Evolutionary conservation across 1,284 basidiomycete genomes (phyloP).

Genomic region (Puccinia hordei): DNA sequence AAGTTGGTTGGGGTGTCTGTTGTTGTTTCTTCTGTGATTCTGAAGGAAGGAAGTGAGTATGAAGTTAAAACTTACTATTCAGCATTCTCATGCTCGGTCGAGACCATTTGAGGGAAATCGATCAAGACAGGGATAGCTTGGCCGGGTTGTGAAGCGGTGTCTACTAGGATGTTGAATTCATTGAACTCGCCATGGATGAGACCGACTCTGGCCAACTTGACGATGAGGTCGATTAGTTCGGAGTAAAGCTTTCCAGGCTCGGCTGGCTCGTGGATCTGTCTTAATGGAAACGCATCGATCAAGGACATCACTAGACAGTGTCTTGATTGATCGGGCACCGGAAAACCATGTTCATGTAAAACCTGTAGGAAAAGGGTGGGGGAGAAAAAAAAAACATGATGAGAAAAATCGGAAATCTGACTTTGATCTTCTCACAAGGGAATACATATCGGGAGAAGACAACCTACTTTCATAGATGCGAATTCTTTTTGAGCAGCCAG

Average conservation of each 20-base stretch:
- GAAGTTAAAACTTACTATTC: constrained; percentile 72
- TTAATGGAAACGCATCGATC: constrained; percentile 93
- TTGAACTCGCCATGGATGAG: constrained; percentile 99
- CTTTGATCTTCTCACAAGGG: background rate
- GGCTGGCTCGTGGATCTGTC: constrained; percentile 80
- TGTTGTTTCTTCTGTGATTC: background rate
- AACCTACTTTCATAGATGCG: constrained; percentile 89
- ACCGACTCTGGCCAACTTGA: constrained; percentile 86
- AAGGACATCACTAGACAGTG: constrained; percentile 96
- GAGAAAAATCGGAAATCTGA: no score
- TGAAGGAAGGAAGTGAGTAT: constrained; percentile 47
- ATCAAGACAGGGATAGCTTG: constrained; percentile 86
- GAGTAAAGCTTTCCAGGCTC: constrained; percentile 89
- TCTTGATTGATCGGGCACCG: constrained; percentile 89
- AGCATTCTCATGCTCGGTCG: constrained; percentile 92
- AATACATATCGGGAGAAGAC: constrained; percentile 18
- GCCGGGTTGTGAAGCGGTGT: constrained; percentile 59
- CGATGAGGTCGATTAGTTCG: constrained; percentile 89
- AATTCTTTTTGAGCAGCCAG: constrained; percentile 95
- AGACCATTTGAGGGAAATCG: constrained; percentile 99
- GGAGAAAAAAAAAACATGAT: no score
- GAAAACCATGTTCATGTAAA: constrained; percentile 88
- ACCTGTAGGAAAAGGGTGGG: constrained; percentile 65
- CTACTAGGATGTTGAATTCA: constrained; percentile 96
- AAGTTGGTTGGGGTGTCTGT: background rate